Evolutionary conservation across 1,139 yeast genomes (phyloP).

Genomic region (Candida freyschussii): DNA sequence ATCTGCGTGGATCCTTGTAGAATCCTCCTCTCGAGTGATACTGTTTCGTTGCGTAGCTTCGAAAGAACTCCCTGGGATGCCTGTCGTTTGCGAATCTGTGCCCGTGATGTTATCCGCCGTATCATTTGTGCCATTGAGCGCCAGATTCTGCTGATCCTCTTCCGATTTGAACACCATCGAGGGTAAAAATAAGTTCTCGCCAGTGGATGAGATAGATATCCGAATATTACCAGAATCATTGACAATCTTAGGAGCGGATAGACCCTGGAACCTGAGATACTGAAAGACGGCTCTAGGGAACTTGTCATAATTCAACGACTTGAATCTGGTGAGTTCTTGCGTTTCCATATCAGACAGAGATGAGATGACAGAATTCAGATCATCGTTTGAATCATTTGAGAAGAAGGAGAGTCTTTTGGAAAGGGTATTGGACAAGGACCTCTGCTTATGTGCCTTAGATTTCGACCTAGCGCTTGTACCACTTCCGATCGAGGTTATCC

Average conservation of each 20-base stretch:
- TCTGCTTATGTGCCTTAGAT: slow-evolving; percentile 3
- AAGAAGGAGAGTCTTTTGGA: slow-evolving; percentile 13
- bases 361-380: slow-evolving; percentile 9
- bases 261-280: slow-evolving; percentile 19
- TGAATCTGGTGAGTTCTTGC: slow-evolving; percentile 17
- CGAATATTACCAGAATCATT: slow-evolving; percentile 9
- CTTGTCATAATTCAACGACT: slow-evolving; percentile 17
- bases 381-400: slow-evolving; percentile 11
- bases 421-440: slow-evolving; percentile 9
- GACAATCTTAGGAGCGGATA: slow-evolving; percentile 20
- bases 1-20: slow-evolving; percentile 8
- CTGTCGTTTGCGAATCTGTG: slow-evolving; percentile 1
- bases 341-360: slow-evolving; percentile 7
- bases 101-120: slow-evolving; percentile 1
- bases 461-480: slow-evolving; percentile 5
- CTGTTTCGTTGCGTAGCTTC: slow-evolving; percentile 1
- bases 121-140: slow-evolving; percentile 9
- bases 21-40: background rate
- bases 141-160: slow-evolving; percentile 17
- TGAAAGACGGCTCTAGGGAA: slow-evolving; percentile 18
- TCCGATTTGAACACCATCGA: slow-evolving; percentile 14
- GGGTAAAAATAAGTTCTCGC: slow-evolving; percentile 22
- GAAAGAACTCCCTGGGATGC: background rate
- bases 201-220: slow-evolving; percentile 18
- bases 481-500: slow-evolving; percentile 1